Evolutionary conservation across 2,329 filamentous ascomycete species (phyloP).

Genomic region (Apiospora pterosperma): DNA sequence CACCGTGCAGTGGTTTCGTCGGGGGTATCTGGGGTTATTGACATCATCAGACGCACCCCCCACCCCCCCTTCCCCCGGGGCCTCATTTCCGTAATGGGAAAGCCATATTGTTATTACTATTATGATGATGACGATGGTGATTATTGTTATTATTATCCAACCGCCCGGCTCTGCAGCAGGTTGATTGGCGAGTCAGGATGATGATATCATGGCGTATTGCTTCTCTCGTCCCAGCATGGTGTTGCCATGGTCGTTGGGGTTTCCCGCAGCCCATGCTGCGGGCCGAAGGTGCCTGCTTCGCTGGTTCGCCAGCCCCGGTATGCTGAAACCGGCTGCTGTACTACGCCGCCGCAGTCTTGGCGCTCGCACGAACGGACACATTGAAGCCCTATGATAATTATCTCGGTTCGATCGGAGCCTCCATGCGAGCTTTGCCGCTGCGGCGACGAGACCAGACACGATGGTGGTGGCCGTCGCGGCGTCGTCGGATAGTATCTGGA

Average conservation of each 20-base stretch:
- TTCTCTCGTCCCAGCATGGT: not conserved
- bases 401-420: not conserved
- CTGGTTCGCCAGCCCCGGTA: not conserved
- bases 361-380: not conserved
- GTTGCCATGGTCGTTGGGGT: not conserved
- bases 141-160: not conserved
- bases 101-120: too few relatives aligned
- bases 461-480: not conserved
- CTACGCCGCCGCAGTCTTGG: not conserved
- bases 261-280: not conserved
- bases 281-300: not conserved
- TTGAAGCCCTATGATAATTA: not conserved
- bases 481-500: not conserved
- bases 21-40: not conserved
- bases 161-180: not conserved
- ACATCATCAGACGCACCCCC: not conserved
- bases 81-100: not conserved
- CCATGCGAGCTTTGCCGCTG: not conserved
- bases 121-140: too few relatives aligned
- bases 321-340: not conserved
- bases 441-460: not conserved
- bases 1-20: not conserved
- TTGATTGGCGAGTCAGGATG: not conserved
- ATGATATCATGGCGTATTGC: not conserved
- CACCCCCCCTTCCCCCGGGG: too few relatives aligned